Conservation (phyloP, 73 alveolate species). For the Uronychia setigera region DNA sequence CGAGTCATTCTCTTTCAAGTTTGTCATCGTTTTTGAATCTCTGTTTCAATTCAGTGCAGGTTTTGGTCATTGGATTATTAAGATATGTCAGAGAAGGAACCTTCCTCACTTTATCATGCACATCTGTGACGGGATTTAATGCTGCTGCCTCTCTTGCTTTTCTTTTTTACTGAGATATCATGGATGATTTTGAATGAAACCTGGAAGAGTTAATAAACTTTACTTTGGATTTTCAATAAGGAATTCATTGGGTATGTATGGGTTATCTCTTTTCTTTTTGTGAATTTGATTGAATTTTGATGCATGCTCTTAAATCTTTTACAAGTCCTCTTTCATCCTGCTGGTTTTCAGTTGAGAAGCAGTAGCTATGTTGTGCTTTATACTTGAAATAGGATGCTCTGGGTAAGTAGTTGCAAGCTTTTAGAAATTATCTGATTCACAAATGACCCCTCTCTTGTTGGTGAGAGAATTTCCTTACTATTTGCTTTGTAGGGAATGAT, state of each 20-base stretch:
- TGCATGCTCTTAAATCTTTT: background rate
- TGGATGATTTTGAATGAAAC: too few species aligned
- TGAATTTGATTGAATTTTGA: too few species aligned
- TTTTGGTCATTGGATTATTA: background rate
- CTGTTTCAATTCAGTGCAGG: background rate
- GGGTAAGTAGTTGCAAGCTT: background rate
- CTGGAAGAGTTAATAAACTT: background rate
- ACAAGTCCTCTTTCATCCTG: background rate
- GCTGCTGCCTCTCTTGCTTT: background rate
- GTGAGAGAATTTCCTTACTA: background rate
- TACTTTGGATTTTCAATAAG: background rate
- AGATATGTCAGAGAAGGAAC: background rate
- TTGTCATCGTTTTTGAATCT: background rate
- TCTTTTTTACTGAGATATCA: too few species aligned
- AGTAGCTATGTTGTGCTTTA: background rate
- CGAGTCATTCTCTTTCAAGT: background rate
- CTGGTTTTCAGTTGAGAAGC: background rate
- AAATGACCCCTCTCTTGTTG: background rate
- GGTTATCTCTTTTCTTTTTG: background rate
- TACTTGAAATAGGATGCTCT: background rate
- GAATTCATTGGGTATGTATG: background rate
- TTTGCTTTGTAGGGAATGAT: background rate
- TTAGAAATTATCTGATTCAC: background rate
- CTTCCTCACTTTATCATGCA: background rate
- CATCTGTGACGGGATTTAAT: background rate